These are phyloP conservation scores for Termitomyces sp. DNA, from an alignment of 768 basidiomycete genomes.

Conservation along the genomic window DNA sequence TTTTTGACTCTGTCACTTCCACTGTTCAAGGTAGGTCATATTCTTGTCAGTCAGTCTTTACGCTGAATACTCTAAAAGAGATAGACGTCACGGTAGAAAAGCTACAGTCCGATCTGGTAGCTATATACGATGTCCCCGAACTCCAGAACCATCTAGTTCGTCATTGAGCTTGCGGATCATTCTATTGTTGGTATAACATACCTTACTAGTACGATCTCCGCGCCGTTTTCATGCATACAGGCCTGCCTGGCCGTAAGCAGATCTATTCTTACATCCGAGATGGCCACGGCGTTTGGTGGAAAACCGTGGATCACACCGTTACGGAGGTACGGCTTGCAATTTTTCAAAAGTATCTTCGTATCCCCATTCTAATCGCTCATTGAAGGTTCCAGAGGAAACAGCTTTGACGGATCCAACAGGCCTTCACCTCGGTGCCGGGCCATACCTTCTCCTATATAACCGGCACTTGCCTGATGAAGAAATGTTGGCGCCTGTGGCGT, in stretches of 20 bases:
- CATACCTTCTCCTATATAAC: conserved; percentile 73
- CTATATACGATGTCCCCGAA: conserved; percentile 57
- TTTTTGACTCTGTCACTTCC: conserved; percentile 45
- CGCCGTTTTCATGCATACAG: conserved; percentile 72
- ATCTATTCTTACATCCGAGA: conserved; percentile 75
- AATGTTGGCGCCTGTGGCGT: conserved; percentile 27
- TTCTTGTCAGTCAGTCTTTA: background rate
- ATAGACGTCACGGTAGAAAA: conserved; percentile 44
- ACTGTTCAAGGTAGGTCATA: conserved; percentile 43
- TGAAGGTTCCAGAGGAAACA: conserved; percentile 63
- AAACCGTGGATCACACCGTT: conserved; percentile 65
- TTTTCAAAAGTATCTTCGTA: background rate
- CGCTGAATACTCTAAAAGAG: conserved; percentile 27
- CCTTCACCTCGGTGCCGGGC: conserved; percentile 70
- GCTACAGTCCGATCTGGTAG: conserved; percentile 38
- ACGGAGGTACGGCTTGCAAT: conserved; percentile 42
- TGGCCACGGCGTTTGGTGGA: conserved; percentile 69
- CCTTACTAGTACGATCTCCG: conserved; percentile 68
- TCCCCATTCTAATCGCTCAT: background rate
- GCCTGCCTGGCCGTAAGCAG: conserved; percentile 71
- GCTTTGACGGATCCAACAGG: conserved; percentile 69
- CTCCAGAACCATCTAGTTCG: conserved; percentile 55
- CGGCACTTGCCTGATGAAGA: conserved; percentile 31
- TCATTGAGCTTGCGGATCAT: conserved; percentile 1
- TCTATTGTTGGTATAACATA: background rate